Evolutionary conservation across 495 filamentous ascomycete genomes (phyloP), one percentile per base, ranked within the genome.

Genomic region (Penicillium cinerascens): DNA sequence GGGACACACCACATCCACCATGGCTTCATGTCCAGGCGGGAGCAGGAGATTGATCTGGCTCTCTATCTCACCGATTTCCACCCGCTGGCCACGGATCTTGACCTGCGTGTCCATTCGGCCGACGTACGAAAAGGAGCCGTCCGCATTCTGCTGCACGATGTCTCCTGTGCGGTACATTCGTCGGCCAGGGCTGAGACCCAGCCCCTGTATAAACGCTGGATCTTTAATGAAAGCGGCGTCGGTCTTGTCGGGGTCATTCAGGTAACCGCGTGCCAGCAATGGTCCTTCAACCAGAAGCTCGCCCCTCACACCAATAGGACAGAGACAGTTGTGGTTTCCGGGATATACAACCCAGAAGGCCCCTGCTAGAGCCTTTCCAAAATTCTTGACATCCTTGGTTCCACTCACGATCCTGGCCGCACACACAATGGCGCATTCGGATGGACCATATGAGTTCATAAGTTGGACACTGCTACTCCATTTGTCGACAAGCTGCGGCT

Each of bases 61-160:
- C 51, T 76, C 76, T 2, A 80, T 52, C 9, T 81, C 78, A 2
- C 50, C 22, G 0, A 80, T 52, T 1, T 80, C 76, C 6, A 79
- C 67, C 0, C 76, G 70, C 5, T 77, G 21, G 0, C 78, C 78
- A 1, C 68, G 55, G 6, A 81, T 36, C 51, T 81, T 80, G 29
- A 78, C 52, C 48, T 76, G 72, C 4, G 13, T 15, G 1, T 73
- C 48, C 11, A 42, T 45, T 23, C 48, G n/a, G 3, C 54, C 47
- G n/a, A 26, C 2, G 18, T 37, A 36, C 4, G 7, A 7, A n/a
- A 56, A 13, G 15, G 17, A 18, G 9, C 54, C 48, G 27, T 56
- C 33, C 8, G 20, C 3, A 1, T 7, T 17, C 9, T 35, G 45
- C 18, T 9, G 16, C 6, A 37, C 54, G 1, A 56, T 16, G 26